phyloP scores from a whole-genome alignment of 177 flowering plant genomes.

The Tripterygium wilfordii region DNA sequence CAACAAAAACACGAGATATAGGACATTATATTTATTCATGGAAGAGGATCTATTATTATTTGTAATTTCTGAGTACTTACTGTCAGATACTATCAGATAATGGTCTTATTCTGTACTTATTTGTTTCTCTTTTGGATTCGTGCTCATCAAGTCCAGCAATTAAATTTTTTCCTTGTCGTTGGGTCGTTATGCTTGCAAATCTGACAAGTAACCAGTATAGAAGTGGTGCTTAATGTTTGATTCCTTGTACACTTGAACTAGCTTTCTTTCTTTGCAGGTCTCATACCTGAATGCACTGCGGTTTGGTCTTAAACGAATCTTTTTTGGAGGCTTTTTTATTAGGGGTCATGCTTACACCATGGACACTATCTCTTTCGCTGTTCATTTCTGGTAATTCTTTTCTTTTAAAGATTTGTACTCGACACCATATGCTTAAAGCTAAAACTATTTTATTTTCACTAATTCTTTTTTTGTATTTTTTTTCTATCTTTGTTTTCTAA shows the following conservation, averaged over 20 bases:
- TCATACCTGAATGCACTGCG: conserved; percentile 85
- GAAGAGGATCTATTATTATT: too few species aligned
- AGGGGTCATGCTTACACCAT: conserved; percentile 97
- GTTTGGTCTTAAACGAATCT: conserved; percentile 87
- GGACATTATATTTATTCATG: too few species aligned
- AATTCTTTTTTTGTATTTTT: background rate
- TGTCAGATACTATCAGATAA: too few species aligned
- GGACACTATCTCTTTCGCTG: conserved; percentile 96
- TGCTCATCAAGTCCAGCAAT: too few species aligned
- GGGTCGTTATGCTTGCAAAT: background rate
- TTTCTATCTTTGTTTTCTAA: background rate
- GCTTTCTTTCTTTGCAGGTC: conserved; percentile 43
- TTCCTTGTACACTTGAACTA: background rate
- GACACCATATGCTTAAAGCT: background rate
- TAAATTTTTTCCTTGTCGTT: too few species aligned
- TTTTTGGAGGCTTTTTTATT: conserved; percentile 97
- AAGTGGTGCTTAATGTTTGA: background rate
- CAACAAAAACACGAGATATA: too few species aligned
- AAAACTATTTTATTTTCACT: background rate
- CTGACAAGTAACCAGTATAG: background rate
- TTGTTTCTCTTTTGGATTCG: too few species aligned
- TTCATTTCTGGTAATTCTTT: conserved; percentile 72
- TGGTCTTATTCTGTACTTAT: too few species aligned
- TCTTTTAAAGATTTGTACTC: too few species aligned
- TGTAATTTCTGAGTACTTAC: too few species aligned